Conservation (phyloP, 768 basidiomycete genomes). For the Leucogyrophana mollusca region DNA sequence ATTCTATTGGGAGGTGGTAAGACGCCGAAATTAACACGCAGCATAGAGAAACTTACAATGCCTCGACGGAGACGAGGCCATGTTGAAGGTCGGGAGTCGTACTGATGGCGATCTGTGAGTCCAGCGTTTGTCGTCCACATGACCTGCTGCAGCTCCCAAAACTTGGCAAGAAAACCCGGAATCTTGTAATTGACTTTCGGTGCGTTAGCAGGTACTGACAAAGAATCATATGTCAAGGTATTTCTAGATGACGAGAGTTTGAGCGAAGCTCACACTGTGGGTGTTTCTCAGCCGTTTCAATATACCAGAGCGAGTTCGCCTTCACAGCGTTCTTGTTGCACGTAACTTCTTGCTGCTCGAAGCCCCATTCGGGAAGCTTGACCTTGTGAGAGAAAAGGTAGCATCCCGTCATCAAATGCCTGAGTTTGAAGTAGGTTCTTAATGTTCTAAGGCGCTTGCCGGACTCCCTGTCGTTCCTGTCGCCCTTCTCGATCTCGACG, state of each 20-base stretch:
- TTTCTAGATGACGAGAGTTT: background rate
- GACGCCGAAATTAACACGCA: constrained; percentile 7
- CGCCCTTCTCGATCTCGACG: constrained; percentile 78
- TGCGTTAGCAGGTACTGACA: constrained; percentile 66
- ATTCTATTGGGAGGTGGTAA: constrained; percentile 50
- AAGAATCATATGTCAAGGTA: background rate
- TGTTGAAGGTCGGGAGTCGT: constrained; percentile 86
- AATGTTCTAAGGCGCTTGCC: constrained; percentile 73
- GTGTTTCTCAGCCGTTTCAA: constrained; percentile 80
- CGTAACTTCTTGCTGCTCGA: constrained; percentile 98
- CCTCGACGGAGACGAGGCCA: constrained; percentile 94
- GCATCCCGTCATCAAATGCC: constrained; percentile 87
- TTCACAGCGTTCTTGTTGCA: constrained; percentile 96
- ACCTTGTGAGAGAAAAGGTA: constrained; percentile 98
- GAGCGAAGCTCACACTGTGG: constrained; percentile 56
- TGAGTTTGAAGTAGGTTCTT: constrained; percentile 76
- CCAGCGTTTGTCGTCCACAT: constrained; percentile 99
- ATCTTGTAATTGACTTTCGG: constrained; percentile 85
- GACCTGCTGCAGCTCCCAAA: constrained; percentile 86
- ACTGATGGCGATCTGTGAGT: constrained; percentile 90
- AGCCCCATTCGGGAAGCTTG: constrained; percentile 97
- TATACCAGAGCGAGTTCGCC: constrained; percentile 89
- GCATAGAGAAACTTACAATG: constrained; percentile 61
- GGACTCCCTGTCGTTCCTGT: constrained; percentile 63
- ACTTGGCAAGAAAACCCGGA: constrained; percentile 91